Conservation (phyloP, 805 yeast genomes). For the Saturnispora zaruensis region DNA sequence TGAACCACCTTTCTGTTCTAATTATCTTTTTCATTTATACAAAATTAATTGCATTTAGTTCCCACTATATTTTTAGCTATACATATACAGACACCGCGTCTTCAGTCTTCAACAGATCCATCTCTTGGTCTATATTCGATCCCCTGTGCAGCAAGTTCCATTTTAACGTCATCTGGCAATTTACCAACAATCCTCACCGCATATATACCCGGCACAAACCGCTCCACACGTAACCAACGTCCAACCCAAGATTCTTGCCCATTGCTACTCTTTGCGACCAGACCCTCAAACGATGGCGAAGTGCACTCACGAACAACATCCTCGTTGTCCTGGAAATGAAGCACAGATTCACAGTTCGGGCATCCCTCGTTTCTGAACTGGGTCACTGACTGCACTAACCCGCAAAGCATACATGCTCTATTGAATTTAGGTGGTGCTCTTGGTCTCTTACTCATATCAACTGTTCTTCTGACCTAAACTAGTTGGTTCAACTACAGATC, state of each 20-base stretch:
- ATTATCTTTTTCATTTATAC: not conserved
- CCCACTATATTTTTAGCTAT: not conserved
- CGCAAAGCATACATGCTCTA: constrained; percentile 97
- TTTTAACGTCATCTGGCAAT: constrained; percentile 77
- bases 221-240: constrained; percentile 86
- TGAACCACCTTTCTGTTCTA: not conserved
- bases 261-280: constrained; percentile 83
- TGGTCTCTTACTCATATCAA: constrained; percentile 22
- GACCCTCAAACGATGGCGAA: constrained; percentile 92
- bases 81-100: not conserved
- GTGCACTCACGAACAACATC: constrained; percentile 84
- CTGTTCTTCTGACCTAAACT: not conserved
- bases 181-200: constrained; percentile 92
- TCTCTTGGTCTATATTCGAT: constrained; percentile 89
- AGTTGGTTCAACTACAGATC: not conserved
- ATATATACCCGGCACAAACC: constrained; percentile 80
- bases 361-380: constrained; percentile 80
- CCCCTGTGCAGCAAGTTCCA: constrained; percentile 64
- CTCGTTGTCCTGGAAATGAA: constrained; percentile 70
- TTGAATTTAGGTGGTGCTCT: constrained; percentile 50
- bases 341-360: constrained; percentile 89
- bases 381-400: constrained; percentile 73
- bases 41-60: not conserved
- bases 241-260: constrained; percentile 84
- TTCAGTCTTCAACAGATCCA: constrained; percentile 50